Conservation (phyloP, 257 asterid genomes). For the Nicotiana otophora region DNA sequence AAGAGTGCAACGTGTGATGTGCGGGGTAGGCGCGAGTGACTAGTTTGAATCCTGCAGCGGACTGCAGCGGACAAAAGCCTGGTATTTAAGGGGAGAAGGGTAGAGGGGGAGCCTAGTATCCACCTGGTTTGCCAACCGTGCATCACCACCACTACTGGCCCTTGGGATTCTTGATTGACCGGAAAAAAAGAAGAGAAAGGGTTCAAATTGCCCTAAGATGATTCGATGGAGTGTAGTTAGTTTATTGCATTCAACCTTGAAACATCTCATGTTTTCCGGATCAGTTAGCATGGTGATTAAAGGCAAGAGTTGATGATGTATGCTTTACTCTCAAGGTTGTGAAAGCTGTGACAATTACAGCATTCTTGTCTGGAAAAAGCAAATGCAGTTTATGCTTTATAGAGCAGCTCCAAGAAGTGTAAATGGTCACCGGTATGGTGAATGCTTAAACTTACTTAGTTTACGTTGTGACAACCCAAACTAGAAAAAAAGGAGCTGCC, state of each 20-base stretch:
- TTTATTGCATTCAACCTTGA: not conserved
- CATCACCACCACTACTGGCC: not conserved
- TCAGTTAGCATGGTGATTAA: slow-evolving; percentile 1
- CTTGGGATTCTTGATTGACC: not conserved
- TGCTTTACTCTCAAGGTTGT: not conserved
- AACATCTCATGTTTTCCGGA: not conserved
- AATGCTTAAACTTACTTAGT: not conserved
- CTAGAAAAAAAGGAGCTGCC: not conserved
- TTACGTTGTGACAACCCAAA: not conserved
- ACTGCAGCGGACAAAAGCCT: not conserved
- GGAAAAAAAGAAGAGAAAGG: not conserved
- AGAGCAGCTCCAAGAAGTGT: not conserved
- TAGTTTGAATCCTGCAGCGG: not conserved
- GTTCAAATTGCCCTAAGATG: not conserved
- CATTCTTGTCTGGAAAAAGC: not conserved
- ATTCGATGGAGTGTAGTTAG: not conserved
- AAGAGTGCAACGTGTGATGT: not conserved
- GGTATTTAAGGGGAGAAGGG: not conserved
- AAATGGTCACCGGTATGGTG: not conserved
- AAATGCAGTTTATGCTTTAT: not conserved
- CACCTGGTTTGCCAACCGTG: not conserved
- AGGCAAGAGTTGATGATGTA: not conserved
- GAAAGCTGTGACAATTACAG: not conserved
- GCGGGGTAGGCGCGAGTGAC: not conserved
- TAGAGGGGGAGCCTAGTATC: not conserved